Conservation (phyloP, 108 stramenopile species). For the Cyclotella distinguenda region DNA sequence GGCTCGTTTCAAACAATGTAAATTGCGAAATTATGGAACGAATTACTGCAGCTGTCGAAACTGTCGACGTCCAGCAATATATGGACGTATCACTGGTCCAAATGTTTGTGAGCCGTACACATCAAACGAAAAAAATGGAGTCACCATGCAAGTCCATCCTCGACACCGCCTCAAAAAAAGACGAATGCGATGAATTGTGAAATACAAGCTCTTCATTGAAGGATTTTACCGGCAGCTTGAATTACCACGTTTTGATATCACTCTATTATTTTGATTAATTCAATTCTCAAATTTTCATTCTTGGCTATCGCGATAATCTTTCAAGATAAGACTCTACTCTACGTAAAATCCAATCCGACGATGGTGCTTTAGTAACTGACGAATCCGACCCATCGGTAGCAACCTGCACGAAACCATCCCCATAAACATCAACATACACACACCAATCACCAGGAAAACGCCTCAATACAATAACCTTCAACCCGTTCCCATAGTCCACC, state of each 20-base stretch:
- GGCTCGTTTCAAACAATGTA: constrained; percentile 33
- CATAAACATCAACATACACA: constrained; percentile 31
- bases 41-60: constrained; percentile 27
- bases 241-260: not conserved
- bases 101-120: constrained; percentile 47
- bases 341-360: constrained; percentile 22
- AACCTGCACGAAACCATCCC: constrained; percentile 34
- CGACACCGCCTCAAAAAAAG: not conserved
- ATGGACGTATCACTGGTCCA: constrained; percentile 35
- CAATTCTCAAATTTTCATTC: not conserved
- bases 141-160: constrained; percentile 1
- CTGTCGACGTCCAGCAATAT: constrained; percentile 16
- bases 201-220: not conserved
- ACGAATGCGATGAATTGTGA: constrained; percentile 38
- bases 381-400: not conserved
- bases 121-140: constrained; percentile 13
- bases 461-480: constrained; percentile 48
- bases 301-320: constrained; percentile 14
- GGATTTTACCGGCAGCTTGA: not conserved
- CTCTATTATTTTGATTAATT: not conserved
- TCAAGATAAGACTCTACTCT: constrained; percentile 33
- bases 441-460: constrained; percentile 38
- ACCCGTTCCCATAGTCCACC: constrained; percentile 8
- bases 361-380: constrained; percentile 9
- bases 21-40: constrained; percentile 14